Conservation (phyloP, 176 grass and related monocot genomes). For the Musa acuminata region DNA sequence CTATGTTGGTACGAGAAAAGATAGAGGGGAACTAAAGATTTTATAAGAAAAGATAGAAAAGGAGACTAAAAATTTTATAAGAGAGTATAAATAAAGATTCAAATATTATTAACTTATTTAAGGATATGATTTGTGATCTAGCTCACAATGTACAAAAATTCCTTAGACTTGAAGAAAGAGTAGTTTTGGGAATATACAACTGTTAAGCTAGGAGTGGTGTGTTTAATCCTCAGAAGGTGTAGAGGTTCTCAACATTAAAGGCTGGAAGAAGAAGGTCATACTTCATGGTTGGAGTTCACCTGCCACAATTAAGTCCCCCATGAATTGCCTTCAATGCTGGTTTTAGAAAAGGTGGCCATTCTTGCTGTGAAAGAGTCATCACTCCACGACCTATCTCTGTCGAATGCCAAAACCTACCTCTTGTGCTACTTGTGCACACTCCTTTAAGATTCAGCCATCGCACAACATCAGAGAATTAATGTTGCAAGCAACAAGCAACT, state of each 20-base stretch:
- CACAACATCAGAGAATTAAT: background rate
- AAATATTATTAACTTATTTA: no score
- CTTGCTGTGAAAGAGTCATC: background rate
- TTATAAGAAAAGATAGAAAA: no score
- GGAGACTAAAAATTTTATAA: no score
- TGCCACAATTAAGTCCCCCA: constrained; percentile 3
- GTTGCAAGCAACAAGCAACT: background rate
- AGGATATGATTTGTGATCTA: no score
- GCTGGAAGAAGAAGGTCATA: constrained; percentile 7
- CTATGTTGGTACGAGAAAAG: no score
- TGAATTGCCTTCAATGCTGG: constrained; percentile 15
- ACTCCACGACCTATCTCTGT: background rate
- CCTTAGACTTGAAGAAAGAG: background rate
- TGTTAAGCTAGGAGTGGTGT: background rate
- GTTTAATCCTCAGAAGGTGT: background rate
- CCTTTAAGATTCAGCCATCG: background rate
- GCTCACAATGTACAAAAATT: no score
- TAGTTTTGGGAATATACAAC: no score
- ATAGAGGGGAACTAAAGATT: no score
- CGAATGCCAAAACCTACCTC: constrained; percentile 8
- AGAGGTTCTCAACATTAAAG: background rate
- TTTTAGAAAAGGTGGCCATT: background rate
- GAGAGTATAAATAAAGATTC: no score
- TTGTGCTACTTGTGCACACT: background rate
- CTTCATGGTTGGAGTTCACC: background rate